Conservation (phyloP, 2,329 filamentous ascomycete species). For the Fonsecaea pedrosoi region DNA sequence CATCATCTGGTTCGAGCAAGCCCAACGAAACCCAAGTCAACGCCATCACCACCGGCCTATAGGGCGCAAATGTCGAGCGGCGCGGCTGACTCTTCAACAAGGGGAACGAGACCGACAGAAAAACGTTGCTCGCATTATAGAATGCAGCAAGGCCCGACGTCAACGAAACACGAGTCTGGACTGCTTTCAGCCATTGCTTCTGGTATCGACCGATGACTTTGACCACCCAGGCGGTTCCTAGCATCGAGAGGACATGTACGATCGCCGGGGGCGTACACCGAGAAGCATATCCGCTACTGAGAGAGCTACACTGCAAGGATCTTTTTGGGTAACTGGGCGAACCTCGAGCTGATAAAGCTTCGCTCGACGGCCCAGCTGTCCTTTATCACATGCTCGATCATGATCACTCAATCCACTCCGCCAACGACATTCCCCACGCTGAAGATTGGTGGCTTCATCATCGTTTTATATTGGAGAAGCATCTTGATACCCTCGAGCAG, state of each 20-base stretch:
- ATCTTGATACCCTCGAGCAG: no score
- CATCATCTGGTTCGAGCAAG: slow-evolving; percentile 33
- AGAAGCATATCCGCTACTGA: background rate
- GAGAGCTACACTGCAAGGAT: slow-evolving; percentile 1
- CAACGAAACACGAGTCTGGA: slow-evolving; percentile 54
- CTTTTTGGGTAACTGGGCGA: background rate
- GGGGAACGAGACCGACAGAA: background rate
- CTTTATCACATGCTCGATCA: slow-evolving; percentile 9
- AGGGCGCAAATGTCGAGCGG: slow-evolving; percentile 32
- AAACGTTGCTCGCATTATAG: slow-evolving; percentile 48
- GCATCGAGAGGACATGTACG: slow-evolving; percentile 40
- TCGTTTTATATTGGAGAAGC: no score
- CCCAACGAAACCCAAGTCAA: slow-evolving; percentile 32
- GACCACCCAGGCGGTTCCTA: slow-evolving; percentile 26
- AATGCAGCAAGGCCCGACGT: slow-evolving; percentile 57
- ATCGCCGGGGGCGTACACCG: slow-evolving; percentile 51
- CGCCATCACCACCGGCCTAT: slow-evolving; percentile 33
- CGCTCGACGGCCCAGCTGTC: background rate
- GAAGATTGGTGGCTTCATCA: no score
- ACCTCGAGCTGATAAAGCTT: slow-evolving; percentile 5
- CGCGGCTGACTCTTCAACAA: slow-evolving; percentile 14
- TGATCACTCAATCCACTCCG: background rate
- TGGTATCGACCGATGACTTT: slow-evolving; percentile 48
- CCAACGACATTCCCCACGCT: no score
- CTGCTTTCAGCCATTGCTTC: slow-evolving; percentile 58